Evolutionary conservation across 2,329 filamentous ascomycete genomes (phyloP).

Genomic region (Ilyonectria mors-panacis): DNA sequence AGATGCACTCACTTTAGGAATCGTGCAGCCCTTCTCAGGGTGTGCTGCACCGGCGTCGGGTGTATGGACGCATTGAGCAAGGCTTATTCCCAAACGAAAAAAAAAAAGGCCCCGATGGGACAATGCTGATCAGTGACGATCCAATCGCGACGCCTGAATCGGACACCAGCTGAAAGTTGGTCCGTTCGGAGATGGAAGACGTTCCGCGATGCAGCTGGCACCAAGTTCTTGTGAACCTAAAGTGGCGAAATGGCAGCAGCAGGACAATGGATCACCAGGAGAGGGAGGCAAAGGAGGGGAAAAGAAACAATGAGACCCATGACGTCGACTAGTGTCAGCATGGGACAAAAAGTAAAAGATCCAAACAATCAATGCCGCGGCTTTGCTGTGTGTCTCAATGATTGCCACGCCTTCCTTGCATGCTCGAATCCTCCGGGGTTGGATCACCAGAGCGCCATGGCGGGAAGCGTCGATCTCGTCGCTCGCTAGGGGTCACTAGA

Average conservation of each 20-base stretch:
- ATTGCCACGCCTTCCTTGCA: conserved; percentile 5
- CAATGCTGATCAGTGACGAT: conserved; percentile 8
- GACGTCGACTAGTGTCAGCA: conserved; percentile 15
- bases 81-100: conserved; percentile 23
- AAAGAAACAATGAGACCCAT: conserved; percentile 17
- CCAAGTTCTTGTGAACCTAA: neutral
- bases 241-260: neutral
- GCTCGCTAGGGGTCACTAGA: conserved; percentile 12
- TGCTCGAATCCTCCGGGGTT: neutral
- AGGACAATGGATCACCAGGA: neutral
- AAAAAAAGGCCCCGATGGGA: conserved; percentile 6
- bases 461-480: conserved; percentile 23
- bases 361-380: neutral
- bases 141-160: conserved; percentile 22
- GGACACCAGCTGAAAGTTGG: conserved; percentile 3
- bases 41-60: conserved; percentile 20
- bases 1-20: conserved; percentile 11
- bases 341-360: conserved; percentile 16
- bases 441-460: conserved; percentile 18
- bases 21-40: neutral
- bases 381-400: conserved; percentile 7
- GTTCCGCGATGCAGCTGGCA: conserved; percentile 9
- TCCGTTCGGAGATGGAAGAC: conserved; percentile 1
- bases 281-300: neutral
- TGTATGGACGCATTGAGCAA: conserved; percentile 25